Evolutionary conservation across 2,329 filamentous ascomycete genomes (phyloP), one percentile per base, ranked within the genome.

Genomic region (Aspergillus sp.): DNA sequence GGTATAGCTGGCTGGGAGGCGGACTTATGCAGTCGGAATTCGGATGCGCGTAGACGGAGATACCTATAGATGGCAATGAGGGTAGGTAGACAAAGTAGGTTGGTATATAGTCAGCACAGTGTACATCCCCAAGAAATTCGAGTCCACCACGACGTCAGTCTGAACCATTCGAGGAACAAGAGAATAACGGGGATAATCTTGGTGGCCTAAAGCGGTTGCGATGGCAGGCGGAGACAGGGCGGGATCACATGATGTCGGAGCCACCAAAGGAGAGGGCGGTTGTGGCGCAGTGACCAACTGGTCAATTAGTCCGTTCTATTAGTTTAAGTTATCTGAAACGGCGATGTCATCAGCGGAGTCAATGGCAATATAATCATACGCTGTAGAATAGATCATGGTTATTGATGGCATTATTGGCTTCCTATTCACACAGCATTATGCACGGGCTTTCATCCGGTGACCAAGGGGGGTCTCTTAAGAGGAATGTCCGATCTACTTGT

Each of bases 201-300:
- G 60, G 65, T 60, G 63, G 65, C 65, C 65, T 67, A 63, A 61
- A 61, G 36, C 53, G 43, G 56, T 56, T 48, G 49, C 48, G 60
- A 60, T 65, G 58, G 50, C 41, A 58, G 60, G 59, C 54, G 59
- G 64, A 64, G 61, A 21, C 39, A 51, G 51, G 12, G 48, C 39
- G 57, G 50, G 51, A 65, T 68, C 66, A 68, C 66, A 68, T 68
- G 66, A 66, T 54, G 38, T 43, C 12, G 21, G 53, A 55, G 41
- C 39, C 53, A 32, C 53, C n/a, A 13, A 19, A 25, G 10, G 36
- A 25, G 38, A 30, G 28, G 9, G 28, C 52, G 52, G 52, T 23
- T 55, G 52, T 55, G 52, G 52, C 52, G 36, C 38, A 55, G 25
- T 25, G 28, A 25, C 21, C 38, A 36, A 36, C 32, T 36, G 32